phyloP scores from a whole-genome alignment of 1,139 yeast species.

The Hyphopichia khmerensis region DNA sequence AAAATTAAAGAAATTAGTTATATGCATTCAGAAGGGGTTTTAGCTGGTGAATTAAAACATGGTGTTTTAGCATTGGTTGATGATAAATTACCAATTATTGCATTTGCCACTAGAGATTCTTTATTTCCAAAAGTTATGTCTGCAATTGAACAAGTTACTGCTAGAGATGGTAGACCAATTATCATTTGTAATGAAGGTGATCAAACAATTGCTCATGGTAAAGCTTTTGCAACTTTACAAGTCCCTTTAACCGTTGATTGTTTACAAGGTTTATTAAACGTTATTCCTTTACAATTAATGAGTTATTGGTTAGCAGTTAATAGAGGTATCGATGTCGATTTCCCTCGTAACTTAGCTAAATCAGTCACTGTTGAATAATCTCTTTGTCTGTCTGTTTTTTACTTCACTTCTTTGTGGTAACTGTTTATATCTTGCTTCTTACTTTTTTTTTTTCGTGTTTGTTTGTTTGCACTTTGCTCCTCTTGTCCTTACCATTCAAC shows the following conservation, averaged over 20 bases:
- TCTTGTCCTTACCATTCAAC: too few relatives aligned
- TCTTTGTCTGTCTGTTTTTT: background rate
- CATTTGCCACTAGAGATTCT: constrained; percentile 96
- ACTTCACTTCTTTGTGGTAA: background rate
- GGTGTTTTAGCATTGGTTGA: constrained; percentile 98
- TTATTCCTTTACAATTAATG: constrained; percentile 92
- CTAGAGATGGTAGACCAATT: constrained; percentile 96
- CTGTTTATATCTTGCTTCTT: background rate
- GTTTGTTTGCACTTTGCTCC: background rate
- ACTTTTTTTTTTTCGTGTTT: background rate
- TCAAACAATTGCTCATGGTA: constrained; percentile 50
- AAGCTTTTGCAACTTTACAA: constrained; percentile 69
- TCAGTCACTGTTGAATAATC: constrained; percentile 88
- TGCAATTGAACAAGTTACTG: constrained; percentile 95
- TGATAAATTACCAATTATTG: constrained; percentile 88
- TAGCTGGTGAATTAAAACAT: constrained; percentile 98
- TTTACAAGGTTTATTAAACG: constrained; percentile 92
- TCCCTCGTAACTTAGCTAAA: constrained; percentile 98
- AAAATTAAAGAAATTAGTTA: constrained; percentile 98
- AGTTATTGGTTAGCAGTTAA: constrained; percentile 96
- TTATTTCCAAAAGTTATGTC: constrained; percentile 95
- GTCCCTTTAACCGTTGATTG: constrained; percentile 97
- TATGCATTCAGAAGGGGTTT: constrained; percentile 98
- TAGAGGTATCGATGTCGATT: constrained; percentile 95
- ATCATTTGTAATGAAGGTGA: constrained; percentile 91